Evolutionary conservation across 2,329 filamentous ascomycete species (phyloP), one percentile per base, ranked within the genome.

Genomic region (Alternaria longipes): DNA sequence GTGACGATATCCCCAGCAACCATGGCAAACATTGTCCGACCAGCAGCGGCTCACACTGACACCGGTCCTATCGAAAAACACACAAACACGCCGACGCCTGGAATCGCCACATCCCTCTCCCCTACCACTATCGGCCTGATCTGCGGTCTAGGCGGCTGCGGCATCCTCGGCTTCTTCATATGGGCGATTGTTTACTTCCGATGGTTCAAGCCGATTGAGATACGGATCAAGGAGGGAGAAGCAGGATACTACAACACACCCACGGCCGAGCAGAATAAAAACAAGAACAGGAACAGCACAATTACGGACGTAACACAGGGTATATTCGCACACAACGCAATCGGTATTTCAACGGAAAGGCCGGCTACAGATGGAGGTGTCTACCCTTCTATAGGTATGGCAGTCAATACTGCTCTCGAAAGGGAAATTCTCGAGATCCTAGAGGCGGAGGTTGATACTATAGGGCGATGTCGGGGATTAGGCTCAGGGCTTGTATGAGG

Each of bases 391-490:
- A 30, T 22, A 32, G 46, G 46, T 8, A 5, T 8, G 8, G 46
- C 46, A 20, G 32, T 50, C 14, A 50, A 50, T 26, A 36, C 46
- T 24, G 46, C 30, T 22, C 46, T 50, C 1, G 46, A 50, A 20
- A 50, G 46, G 46, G 46, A 50, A 20, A 50, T 50, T n/a, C 11
- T 50, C 20, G 20, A 50, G 5, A 36, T 50, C 26, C 46, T 50
- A 1, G 20, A 50, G 46, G 46, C 32, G 20, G 30, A 50, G 8
- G 20, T 36, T 22, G 32, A 16, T 14, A 24, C 30, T 24, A 41
- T 41, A 50, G 20, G 46, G 32, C 46, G 16, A 38, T 50, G 46
- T 49, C 41, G 30, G 36, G 32, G 30, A 41, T 36, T 42, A 26
- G n/a, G 28, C 8, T 4, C 12, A 22, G 18, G 9, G n/a, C 20